Evolutionary conservation across 495 filamentous ascomycete species (phyloP).

Genomic region (Penicillium desertorum): DNA sequence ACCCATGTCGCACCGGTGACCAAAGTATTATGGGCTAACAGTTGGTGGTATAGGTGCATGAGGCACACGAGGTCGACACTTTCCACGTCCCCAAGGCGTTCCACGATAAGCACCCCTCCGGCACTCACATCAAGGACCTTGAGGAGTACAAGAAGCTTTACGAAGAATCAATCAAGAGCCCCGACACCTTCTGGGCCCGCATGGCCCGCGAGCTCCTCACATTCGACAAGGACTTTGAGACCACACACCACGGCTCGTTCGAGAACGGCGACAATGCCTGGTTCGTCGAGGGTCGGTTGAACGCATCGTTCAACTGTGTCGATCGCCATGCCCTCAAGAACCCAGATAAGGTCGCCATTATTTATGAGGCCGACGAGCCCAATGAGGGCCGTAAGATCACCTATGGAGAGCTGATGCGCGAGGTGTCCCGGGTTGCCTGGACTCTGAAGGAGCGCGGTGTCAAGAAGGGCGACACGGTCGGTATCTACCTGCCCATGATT

Average conservation of each 20-base stretch:
- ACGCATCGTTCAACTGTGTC: slow-evolving; percentile 96
- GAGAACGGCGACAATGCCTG: slow-evolving; percentile 82
- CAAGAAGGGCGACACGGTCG: slow-evolving; percentile 95
- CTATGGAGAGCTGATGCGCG: slow-evolving; percentile 88
- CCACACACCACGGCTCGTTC: slow-evolving; percentile 77
- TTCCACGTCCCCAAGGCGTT: slow-evolving; percentile 66
- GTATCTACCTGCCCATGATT: slow-evolving; percentile 98
- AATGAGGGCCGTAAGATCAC: slow-evolving; percentile 84
- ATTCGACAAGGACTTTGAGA: slow-evolving; percentile 91
- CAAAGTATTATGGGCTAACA: not conserved
- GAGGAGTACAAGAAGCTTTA: slow-evolving; percentile 92
- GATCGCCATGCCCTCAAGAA: slow-evolving; percentile 93
- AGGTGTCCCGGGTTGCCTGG: slow-evolving; percentile 84
- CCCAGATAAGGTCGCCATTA: slow-evolving; percentile 90
- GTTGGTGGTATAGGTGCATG: slow-evolving; percentile 45
- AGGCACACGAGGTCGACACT: slow-evolving; percentile 84
- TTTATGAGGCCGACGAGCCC: slow-evolving; percentile 96
- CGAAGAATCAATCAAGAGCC: slow-evolving; percentile 92
- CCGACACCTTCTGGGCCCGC: slow-evolving; percentile 86
- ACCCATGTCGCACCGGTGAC: not conserved
- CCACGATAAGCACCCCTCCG: slow-evolving; percentile 67
- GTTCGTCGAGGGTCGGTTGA: slow-evolving; percentile 92
- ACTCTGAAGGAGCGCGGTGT: slow-evolving; percentile 93
- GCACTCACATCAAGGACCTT: slow-evolving; percentile 65
- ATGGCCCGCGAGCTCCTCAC: slow-evolving; percentile 85